These are phyloP conservation scores for Russula vinacea DNA, from an alignment of 768 basidiomycete genomes.

Conservation along the genomic window DNA sequence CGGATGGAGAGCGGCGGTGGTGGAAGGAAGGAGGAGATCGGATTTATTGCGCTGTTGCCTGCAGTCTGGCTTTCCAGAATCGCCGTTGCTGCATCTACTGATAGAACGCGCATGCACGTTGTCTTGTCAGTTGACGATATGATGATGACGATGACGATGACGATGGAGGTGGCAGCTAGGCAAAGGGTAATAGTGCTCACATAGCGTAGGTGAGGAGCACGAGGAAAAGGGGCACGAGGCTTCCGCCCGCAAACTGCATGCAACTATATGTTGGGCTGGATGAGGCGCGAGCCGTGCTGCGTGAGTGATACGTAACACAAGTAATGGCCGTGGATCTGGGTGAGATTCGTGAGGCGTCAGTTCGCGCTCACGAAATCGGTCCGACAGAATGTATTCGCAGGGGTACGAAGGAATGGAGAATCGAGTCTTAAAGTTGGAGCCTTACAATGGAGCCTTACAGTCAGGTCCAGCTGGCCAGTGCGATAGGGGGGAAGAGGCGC, in stretches of 20 bases:
- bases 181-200: slow-evolving; percentile 1
- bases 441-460: slow-evolving; percentile 2
- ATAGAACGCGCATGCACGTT: background rate
- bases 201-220: slow-evolving; percentile 3
- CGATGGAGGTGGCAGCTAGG: too few relatives aligned
- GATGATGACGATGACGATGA: background rate
- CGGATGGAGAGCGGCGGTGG: background rate
- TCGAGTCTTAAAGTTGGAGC: slow-evolving; percentile 1
- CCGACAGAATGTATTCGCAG: background rate
- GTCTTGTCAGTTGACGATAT: slow-evolving; percentile 1
- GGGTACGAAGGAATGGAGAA: background rate
- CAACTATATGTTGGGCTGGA: background rate
- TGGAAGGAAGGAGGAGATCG: background rate
- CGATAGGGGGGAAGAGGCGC: background rate
- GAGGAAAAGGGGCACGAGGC: slow-evolving; percentile 1
- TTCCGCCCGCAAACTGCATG: slow-evolving; percentile 19
- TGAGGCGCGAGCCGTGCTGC: background rate
- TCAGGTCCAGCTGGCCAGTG: slow-evolving; percentile 3
- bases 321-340: background rate
- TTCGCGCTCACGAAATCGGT: background rate
- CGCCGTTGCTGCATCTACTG: background rate
- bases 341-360: background rate
- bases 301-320: background rate
- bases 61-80: background rate
- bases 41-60: background rate